These are phyloP conservation scores for Noccaea caerulescens DNA, from an alignment of 345 rosid species.

Conservation along the genomic window DNA sequence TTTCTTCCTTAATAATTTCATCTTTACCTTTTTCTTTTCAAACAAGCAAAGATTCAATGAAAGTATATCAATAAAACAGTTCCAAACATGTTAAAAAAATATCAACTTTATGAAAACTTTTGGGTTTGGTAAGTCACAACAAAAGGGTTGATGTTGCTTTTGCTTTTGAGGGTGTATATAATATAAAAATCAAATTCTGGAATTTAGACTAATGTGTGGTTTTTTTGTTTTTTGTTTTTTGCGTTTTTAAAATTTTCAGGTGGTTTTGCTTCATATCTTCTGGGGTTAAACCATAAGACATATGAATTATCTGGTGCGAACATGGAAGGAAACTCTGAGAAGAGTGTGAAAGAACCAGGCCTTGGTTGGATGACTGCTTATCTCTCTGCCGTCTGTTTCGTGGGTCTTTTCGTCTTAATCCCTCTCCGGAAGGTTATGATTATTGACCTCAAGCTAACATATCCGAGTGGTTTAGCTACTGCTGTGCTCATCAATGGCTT, in stretches of 20 bases:
- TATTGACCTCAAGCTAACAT: conserved; percentile 78
- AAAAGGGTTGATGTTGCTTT: conserved; percentile 32
- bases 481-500: conserved; percentile 97
- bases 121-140: conserved; percentile 7
- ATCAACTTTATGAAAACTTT: conserved; percentile 19
- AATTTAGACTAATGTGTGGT: background rate
- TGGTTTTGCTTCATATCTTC: conserved; percentile 93
- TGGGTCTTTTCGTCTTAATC: conserved; percentile 88
- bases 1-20: background rate
- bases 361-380: conserved; percentile 93
- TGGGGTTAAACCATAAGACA: conserved; percentile 82
- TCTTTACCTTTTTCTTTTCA: background rate
- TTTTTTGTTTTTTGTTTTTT: background rate
- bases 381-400: conserved; percentile 85
- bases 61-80: conserved; percentile 20
- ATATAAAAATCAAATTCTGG: conserved; percentile 3
- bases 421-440: conserved; percentile 94
- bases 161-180: conserved; percentile 23
- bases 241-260: conserved; percentile 47
- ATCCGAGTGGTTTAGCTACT: conserved; percentile 92
- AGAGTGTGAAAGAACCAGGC: conserved; percentile 77
- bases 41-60: conserved; percentile 10
- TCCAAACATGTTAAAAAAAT: background rate
- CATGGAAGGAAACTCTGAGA: conserved; percentile 68
- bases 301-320: conserved; percentile 76